Base-by-base conservation (phyloP, 805 yeast species). In the Yarrowia deformans region DNA sequence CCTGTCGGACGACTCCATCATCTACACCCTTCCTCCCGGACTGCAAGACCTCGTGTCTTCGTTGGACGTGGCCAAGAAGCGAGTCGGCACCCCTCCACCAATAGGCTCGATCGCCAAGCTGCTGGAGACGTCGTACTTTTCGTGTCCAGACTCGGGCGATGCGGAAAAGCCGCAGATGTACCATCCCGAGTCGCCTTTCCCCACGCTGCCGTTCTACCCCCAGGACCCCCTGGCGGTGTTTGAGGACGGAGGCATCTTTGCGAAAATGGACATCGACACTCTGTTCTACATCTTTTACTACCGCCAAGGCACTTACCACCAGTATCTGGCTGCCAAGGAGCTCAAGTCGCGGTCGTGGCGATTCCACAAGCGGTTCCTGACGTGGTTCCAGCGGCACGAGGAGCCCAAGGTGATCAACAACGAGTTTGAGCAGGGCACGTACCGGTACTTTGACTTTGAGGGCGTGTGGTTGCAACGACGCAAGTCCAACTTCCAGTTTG, bases 111-210 rank as follows among this genome's bases (percentile, higher is more conserved):
- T 90, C 32, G 80, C 85, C 63, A 83, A 83, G 70, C 81, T 85
- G 73, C 81, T 94, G 72, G 96, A 91, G 76, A 85, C 90, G 0
- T 93, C 98, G 2, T 82, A 91, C 70, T 81, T 91, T 73, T 90
- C 90, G 74, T 92, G 98, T 77, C 98, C 99, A 0, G 98, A 95
- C 79, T 91, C 98, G 0, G 85, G 88, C 70, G 97, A 94, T 77
- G 89, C 97, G 1, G 98, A 94, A 74, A 85, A 83, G 73, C 97
- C 98, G 18, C 85, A 89, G 71, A 84, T 85, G 76, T 88, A 92
- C 77, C 85, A 84, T 61, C 94, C 98, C 8, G 84, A 85, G 29
- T 87, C 88, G 73, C 96, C 96, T 68, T 96, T 90, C 76, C 97
- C 97, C 35, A 91, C 97, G 8, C 91, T 95, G 46, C 85, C 90